Evolutionary conservation across 306 rosid species (phyloP).

Genomic region (Malus orientalis): DNA sequence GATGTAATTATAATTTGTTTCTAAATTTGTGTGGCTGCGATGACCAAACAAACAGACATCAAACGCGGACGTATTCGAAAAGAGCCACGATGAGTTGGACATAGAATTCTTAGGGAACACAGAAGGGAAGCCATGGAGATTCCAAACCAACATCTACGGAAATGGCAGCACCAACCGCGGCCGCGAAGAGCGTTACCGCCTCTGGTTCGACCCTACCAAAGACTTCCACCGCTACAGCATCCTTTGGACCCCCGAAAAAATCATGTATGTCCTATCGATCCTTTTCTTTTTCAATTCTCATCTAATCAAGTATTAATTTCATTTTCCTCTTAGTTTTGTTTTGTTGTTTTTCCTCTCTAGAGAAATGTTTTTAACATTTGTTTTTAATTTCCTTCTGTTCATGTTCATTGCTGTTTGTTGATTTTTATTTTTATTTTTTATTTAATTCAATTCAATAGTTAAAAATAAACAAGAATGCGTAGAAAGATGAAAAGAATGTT

Average conservation of each 20-base stretch:
- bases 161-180: constrained; percentile 91
- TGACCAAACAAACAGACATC: constrained; percentile 47
- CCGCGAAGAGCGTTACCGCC: constrained; percentile 82
- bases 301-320: too few species aligned
- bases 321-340: not conserved
- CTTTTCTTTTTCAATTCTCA: too few species aligned
- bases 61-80: constrained; percentile 79
- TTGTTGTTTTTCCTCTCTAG: not conserved
- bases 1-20: too few species aligned
- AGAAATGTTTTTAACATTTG: not conserved
- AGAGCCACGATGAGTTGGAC: constrained; percentile 85
- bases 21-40: not conserved
- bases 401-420: not conserved
- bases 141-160: constrained; percentile 88
- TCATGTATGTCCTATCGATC: constrained; percentile 43
- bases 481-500: not conserved
- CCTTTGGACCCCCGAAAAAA: constrained; percentile 65
- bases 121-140: constrained; percentile 85
- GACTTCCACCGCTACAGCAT: constrained; percentile 78
- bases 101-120: constrained; percentile 84
- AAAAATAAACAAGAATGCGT: too few species aligned
- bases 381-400: not conserved
- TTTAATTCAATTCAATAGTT: not conserved
- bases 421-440: not conserved
- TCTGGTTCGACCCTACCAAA: constrained; percentile 87